These are phyloP conservation scores for Rhododendron mucronatum DNA, from an alignment of 148 eudicot genomes.

Conservation along the genomic window DNA sequence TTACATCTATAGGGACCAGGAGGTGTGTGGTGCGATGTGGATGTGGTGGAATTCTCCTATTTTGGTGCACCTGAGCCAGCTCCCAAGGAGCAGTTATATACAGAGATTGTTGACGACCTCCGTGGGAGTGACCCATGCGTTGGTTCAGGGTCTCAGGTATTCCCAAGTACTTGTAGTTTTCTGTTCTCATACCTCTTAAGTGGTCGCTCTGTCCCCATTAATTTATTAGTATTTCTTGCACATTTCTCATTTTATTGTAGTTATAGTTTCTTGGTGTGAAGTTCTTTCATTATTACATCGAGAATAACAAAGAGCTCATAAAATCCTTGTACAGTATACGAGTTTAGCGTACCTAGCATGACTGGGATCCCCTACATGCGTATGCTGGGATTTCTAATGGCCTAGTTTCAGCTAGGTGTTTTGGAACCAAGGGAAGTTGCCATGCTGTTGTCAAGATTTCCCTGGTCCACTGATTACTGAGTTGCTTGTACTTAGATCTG, in stretches of 20 bases:
- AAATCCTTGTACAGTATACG: not conserved
- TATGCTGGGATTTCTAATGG: not conserved
- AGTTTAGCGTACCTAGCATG: not conserved
- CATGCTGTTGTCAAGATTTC: not conserved
- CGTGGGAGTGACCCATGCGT: conserved; percentile 90
- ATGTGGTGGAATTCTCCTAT: conserved; percentile 92
- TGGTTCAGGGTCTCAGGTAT: conserved; percentile 99
- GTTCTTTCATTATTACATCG: not conserved
- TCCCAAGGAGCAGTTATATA: conserved; percentile 92
- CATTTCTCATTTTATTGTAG: not conserved
- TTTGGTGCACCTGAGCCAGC: conserved; percentile 97
- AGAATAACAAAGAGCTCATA: not conserved
- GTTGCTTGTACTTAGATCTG: not conserved
- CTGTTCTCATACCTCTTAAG: not conserved
- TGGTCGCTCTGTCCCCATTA: not conserved
- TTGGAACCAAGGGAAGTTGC: not conserved
- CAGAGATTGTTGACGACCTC: conserved; percentile 95
- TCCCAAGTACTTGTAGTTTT: not conserved
- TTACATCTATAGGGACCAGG: conserved; percentile 77
- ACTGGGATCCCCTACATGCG: not conserved
- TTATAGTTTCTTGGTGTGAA: not conserved
- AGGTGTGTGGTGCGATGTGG: conserved; percentile 97
- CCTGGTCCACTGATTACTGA: not conserved
- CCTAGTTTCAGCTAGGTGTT: not conserved
- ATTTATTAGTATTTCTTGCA: not conserved